Percentiles rank a stretch among this genome's conserved stretches.
These are phyloP conservation scores for Ophiostoma sp. DNA, from an alignment of 2,329 filamentous ascomycete genomes.

Conservation along the genomic window DNA sequence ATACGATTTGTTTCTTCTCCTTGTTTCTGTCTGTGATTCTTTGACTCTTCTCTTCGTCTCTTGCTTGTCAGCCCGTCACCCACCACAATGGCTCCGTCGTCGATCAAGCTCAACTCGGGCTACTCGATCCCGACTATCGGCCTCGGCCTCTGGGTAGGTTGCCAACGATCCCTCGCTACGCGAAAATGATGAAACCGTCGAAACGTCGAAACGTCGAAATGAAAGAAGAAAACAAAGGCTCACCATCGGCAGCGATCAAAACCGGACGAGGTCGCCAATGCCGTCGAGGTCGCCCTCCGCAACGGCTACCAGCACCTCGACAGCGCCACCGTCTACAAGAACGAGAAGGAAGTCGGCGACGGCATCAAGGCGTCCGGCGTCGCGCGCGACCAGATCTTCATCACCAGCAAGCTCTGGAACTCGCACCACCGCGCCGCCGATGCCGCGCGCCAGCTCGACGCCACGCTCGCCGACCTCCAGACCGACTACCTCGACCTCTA, in stretches of 20 bases:
- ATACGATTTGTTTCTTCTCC: no score
- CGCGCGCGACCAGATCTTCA: conserved; percentile 30
- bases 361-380: conserved; percentile 23
- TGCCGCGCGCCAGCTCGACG: conserved; percentile 45
- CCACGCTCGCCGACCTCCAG: conserved; percentile 45
- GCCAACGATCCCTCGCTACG: no score
- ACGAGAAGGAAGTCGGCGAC: conserved; percentile 28
- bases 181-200: no score
- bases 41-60: no score
- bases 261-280: conserved; percentile 40
- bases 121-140: conserved; percentile 37
- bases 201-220: no score
- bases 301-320: conserved; percentile 44
- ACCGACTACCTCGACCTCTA: conserved; percentile 51
- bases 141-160: conserved; percentile 39
- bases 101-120: conserved; percentile 26
- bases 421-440: conserved; percentile 43
- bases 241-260: background rate
- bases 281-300: conserved; percentile 43
- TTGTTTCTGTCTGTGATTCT: no score
- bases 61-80: no score
- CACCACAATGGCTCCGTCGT: conserved; percentile 25
- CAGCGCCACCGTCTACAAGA: conserved; percentile 44
- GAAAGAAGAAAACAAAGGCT: no score
- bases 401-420: conserved; percentile 60